These are phyloP conservation scores for Salmacisia buchloeana DNA, from an alignment of 1,284 basidiomycete species.

Conservation along the genomic window DNA sequence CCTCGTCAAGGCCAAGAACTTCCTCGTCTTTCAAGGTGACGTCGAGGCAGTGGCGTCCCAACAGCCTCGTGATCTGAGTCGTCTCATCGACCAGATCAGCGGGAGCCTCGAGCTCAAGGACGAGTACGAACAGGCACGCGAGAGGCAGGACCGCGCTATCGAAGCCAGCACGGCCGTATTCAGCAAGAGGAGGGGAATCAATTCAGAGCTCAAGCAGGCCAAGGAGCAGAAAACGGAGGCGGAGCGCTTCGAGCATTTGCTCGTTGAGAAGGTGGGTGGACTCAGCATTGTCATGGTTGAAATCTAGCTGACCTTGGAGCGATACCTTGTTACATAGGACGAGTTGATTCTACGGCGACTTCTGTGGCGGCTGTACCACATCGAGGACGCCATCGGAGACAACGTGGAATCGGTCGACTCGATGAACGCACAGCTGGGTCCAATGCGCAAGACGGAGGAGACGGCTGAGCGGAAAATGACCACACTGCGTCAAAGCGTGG, in stretches of 20 bases:
- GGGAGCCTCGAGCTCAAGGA: constrained; percentile 68
- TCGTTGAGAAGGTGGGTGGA: constrained; percentile 62
- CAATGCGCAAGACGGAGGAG: constrained; percentile 3
- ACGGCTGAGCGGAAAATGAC: constrained; percentile 59
- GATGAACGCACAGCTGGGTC: constrained; percentile 29
- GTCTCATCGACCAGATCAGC: constrained; percentile 87
- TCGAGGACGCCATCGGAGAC: constrained; percentile 57
- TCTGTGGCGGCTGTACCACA: constrained; percentile 84
- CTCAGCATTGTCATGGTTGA: not conserved
- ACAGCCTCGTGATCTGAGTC: constrained; percentile 79
- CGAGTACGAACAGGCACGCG: constrained; percentile 84
- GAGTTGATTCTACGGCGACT: constrained; percentile 73
- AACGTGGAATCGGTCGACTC: constrained; percentile 36
- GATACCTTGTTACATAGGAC: constrained; percentile 60
- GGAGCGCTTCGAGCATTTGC: constrained; percentile 75
- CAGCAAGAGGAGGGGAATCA: constrained; percentile 82
- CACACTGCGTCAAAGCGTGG: constrained; percentile 55
- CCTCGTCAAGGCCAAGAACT: constrained; percentile 98
- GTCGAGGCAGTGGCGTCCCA: constrained; percentile 97
- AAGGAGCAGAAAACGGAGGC: constrained; percentile 94
- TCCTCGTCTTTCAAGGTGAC: constrained; percentile 94
- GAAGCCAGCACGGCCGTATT: constrained; percentile 92
- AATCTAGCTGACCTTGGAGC: not conserved
- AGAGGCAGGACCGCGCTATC: constrained; percentile 78
- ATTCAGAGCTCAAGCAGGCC: constrained; percentile 93